Base-by-base conservation (phyloP, 768 basidiomycete species). In the Lentinula guzmanii region DNA sequence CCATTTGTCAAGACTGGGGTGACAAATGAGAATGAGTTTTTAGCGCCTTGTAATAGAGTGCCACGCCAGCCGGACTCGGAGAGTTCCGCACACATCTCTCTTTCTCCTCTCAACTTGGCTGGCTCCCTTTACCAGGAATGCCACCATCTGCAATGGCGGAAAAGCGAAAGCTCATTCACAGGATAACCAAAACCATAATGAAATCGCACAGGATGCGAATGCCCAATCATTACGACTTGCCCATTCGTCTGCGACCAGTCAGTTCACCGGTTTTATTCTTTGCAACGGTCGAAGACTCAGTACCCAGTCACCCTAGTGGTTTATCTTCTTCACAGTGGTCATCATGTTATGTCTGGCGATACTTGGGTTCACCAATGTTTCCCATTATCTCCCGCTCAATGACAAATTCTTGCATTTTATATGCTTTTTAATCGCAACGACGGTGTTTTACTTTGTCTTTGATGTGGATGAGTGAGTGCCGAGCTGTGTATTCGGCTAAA, bases 391-490 rank as follows among this genome's bases (percentile, higher is more conserved):
- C 24, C 90, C 89, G 1, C 68, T 93, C 16, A 90, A 91, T 68
- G 87, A 89, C 81, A 92, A 92, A 72, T 69, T 93, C 15, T 74
- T 92, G 31, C 92, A 90, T 68, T 91, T 94, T 68, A 65, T 89
- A 10, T 92, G 90, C 71, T 88, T 94, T 61, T 77, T 78, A 58
- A 63, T 90, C 28, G 90, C 91, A 1, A 94, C 91, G 0, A 86
- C 75, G 3, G 83, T 93, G 5, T 93, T 93, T 72, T 94, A 92
- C 73, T 93, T 93, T 68, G 90, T 93, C 52, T 81, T 91, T 37
- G 92, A 94, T 67, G 86, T 92, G 8, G 92, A 94, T 62, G 92
- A 94, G 91, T 94, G 66, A 70, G 89, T 75, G 15, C 13, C 39
- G 11, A 51, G 37, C 62, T 62, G 2, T 42, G 8, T 35, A 52